Conservation (phyloP, 805 yeast species). For the Ogataea minuta region DNA sequence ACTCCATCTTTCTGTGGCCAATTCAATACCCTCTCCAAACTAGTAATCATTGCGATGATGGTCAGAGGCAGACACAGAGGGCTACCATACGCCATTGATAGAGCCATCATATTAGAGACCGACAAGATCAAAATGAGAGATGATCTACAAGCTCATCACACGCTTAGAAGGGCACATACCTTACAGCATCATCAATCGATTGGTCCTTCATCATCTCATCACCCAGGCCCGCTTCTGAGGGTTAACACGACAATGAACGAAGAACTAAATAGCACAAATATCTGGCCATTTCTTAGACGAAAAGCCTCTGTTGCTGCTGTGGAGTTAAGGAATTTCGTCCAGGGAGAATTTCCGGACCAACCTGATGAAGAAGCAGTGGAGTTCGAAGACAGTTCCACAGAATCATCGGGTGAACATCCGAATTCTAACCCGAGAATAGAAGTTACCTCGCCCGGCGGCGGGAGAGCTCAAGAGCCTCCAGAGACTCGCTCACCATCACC, state of each 20-base stretch:
- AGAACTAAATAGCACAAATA: constrained; percentile 2
- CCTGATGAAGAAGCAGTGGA: constrained; percentile 5
- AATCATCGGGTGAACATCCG: neutral
- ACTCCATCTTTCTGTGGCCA: constrained; percentile 71
- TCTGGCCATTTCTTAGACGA: constrained; percentile 11
- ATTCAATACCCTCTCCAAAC: constrained; percentile 70
- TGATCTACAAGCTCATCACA: constrained; percentile 52
- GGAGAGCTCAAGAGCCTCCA: no score
- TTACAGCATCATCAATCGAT: constrained; percentile 10
- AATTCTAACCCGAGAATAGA: neutral
- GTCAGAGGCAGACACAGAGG: constrained; percentile 97
- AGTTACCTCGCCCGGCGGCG: no score
- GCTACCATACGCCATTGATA: constrained; percentile 85
- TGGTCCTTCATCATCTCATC: constrained; percentile 6
- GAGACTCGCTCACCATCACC: no score
- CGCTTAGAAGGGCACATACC: constrained; percentile 30
- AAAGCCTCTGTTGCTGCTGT: constrained; percentile 16
- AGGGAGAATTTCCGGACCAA: neutral
- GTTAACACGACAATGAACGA: constrained; percentile 16
- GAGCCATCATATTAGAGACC: constrained; percentile 87
- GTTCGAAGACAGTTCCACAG: constrained; percentile 2
- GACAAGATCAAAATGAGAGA: constrained; percentile 63
- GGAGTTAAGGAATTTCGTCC: constrained; percentile 8
- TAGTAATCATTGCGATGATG: constrained; percentile 86
- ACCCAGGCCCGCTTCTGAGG: constrained; percentile 14